A percentile compares a stretch with the other conserved stretches of the same genome.
These are phyloP conservation scores for Setaria italica DNA, from an alignment of 202 grass and related monocot species.

Conservation along the genomic window DNA sequence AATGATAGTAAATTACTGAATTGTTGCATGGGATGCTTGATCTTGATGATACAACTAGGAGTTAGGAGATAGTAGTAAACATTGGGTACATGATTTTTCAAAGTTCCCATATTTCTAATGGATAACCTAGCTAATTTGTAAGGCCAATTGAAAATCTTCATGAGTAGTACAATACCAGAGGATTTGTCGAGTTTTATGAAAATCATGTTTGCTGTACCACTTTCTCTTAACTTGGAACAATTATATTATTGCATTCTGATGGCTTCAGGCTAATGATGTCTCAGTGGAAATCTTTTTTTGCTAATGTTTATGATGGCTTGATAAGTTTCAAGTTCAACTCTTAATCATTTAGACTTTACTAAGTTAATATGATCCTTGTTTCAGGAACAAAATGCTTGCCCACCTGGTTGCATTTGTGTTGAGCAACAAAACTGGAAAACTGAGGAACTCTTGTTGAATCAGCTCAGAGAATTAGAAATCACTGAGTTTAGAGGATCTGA, in stretches of 20 bases:
- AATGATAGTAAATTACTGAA: too few species aligned
- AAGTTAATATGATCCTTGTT: background rate
- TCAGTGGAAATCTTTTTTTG: background rate
- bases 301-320: background rate
- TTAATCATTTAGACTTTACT: background rate
- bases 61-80: background rate
- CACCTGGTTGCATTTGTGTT: background rate
- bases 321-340: background rate
- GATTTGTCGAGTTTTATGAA: too few species aligned
- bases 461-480: too few species aligned
- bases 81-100: background rate
- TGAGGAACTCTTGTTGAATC: background rate
- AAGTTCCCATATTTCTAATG: background rate
- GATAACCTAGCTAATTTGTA: background rate
- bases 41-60: background rate
- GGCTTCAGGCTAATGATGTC: background rate
- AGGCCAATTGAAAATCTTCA: background rate
- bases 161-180: background rate
- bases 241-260: background rate
- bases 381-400: background rate
- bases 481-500: too few species aligned
- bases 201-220: background rate
- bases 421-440: background rate
- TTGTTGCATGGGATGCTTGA: background rate
- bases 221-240: background rate